Evolutionary conservation across 2,329 filamentous ascomycete genomes (phyloP).

Genomic region (Aspergillus unguis): DNA sequence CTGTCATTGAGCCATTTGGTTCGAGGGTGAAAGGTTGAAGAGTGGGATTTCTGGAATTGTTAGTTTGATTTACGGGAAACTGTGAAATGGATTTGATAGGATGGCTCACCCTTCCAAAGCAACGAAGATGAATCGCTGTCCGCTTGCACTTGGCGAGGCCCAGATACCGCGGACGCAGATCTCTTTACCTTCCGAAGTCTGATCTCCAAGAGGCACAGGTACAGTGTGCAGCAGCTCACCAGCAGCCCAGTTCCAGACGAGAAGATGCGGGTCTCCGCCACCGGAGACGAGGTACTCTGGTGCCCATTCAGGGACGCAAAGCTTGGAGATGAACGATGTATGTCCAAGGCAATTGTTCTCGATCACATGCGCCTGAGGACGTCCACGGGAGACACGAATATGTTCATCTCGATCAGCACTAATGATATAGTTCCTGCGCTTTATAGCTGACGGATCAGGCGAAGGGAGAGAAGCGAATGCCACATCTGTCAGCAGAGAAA

Average conservation of each 20-base stretch:
- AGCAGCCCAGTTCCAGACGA: constrained; percentile 76
- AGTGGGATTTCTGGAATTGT: constrained; percentile 59
- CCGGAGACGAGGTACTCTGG: constrained; percentile 73
- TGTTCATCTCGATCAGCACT: constrained; percentile 74
- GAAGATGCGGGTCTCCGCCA: constrained; percentile 75
- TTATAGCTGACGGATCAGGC: constrained; percentile 42
- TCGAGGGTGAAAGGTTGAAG: constrained; percentile 63
- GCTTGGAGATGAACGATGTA: constrained; percentile 73
- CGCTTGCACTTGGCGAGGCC: constrained; percentile 28
- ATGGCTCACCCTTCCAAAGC: constrained; percentile 57
- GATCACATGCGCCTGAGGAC: constrained; percentile 81
- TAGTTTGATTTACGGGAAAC: neutral
- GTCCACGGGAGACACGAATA: constrained; percentile 78
- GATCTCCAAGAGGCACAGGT: constrained; percentile 25
- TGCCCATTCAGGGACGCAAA: constrained; percentile 61
- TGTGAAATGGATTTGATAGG: neutral
- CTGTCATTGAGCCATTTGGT: constrained; percentile 49
- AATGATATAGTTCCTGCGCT: constrained; percentile 57
- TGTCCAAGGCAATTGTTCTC: constrained; percentile 89
- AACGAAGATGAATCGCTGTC: constrained; percentile 44
- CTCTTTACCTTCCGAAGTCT: constrained; percentile 22
- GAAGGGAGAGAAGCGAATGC: constrained; percentile 48
- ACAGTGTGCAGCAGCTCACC: constrained; percentile 33
- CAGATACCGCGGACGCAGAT: constrained; percentile 54
- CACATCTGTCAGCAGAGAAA: constrained; percentile 87